Evolutionary conservation across 2,329 filamentous ascomycete genomes (phyloP), one percentile per base, ranked within the genome.

Genomic region (Diaporthe capsici): DNA sequence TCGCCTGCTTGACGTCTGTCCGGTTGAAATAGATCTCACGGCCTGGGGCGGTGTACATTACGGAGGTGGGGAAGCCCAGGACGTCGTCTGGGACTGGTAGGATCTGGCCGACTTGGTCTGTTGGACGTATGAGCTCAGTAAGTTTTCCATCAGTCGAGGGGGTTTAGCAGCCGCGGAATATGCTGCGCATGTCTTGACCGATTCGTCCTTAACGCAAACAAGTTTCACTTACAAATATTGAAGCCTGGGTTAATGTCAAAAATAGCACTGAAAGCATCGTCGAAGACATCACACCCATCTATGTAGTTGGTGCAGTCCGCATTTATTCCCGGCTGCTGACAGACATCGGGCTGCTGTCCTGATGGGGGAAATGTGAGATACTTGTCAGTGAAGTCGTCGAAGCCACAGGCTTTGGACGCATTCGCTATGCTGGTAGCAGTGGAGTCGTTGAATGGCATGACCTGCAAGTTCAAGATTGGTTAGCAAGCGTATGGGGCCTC

Each of bases 241-340:
- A 93, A 96, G 84, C 94, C 95, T 0, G 94, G 94, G 84, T 95
- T 96, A 42, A 89, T 83, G 1, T 85, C 81, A 5, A 86, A 78
- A 10, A 88, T 88, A 31, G 90, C 91, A 0, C 86, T 78, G 78
- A 84, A 85, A 44, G 93, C 88, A 8, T 87, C 82, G 75, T 87
- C 82, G 78, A 88, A 92, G 22, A 93, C 78, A 76, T 87, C 79
- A 72, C 88, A 86, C 79, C 93, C 94, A 5, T 84, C 86, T 0
- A 84, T 81, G 0, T 84, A 84, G 63, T 77, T 76, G 1, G 53
- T 77, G 42, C 78, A 80, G n/a, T 83, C 78, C 37, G 85, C 82
- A 60, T 83, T 84, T 28, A 82, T 80, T 74, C 88, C 87, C 28
- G 89, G 86, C 1, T 82, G 75, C 1, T 67, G 13, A 12, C 71